Evolutionary conservation across 371 early-diverging fungal genomes (phyloP), one percentile per base, ranked within the genome.

Genomic region (Rhizopus sp.): DNA sequence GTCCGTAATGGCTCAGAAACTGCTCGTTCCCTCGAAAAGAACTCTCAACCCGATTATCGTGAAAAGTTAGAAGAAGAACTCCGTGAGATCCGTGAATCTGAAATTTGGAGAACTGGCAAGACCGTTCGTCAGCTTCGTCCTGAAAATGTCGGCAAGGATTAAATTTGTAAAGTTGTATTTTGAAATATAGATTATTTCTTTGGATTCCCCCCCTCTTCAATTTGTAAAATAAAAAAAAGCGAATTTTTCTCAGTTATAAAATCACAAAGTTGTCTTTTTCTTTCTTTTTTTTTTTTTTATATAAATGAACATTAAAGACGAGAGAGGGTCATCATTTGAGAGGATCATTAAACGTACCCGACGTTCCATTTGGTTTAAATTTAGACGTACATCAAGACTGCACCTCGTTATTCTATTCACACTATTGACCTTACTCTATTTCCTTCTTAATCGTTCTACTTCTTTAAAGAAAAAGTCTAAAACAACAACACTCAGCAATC

Each of bases 1-100:
- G 96, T 96, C 61, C 87, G 83, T 62, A 85, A 93, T 73, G 96
- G 98, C 56, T 77, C 84, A 55, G 98, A 97, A 78, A 92, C 95
- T 68, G 84, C 91, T 59, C 85, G 96, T 41, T 86, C 92, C 52
- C 79, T 97, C 59, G 87, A 86, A 64, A 90, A 91, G 82, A 95
- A 95, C 90, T 89, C 91, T 45, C 72, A 87, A 44, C 76, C 93
- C 44, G 90, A 94, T 77, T 96, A 96, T 91, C 90, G 96, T 66
- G 90, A 92, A 75, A 82, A 88, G 56, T 84, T 97, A 55, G 95
- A 95, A 74, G 86, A 74, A 41, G 96, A 97, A 78, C 84, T 97
- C 59, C 81, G 82, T 59, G 95, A 93, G 74, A 90, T 94, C 64
- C 81, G 80, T 64, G 77, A 84, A 46, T 72, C 73, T 57, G 81